Evolutionary conservation across 306 rosid species (phyloP), one percentile per base, ranked within the genome.

Genomic region (Prunus mira): DNA sequence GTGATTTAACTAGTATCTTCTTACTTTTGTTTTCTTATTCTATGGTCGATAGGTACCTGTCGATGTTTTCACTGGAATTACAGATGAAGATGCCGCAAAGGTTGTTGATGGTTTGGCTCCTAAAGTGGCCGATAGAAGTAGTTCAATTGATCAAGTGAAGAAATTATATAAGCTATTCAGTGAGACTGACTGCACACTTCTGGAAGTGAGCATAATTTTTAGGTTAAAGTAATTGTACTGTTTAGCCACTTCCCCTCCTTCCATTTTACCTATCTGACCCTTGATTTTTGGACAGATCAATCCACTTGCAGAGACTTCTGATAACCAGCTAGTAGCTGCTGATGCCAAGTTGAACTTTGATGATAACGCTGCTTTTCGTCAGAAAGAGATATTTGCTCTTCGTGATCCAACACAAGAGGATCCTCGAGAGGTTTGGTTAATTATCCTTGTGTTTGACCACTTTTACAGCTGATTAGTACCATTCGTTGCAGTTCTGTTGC

Each of bases 261-360:
- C 19, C 27, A 28, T 27, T 65, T 63, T 66, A 77, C 52, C 13
- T 43, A 54, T 56, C 50, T 64, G 78, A 76, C 64, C 24, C 19
- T 67, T 76, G 58, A 70, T 68, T 71, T 74, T 57, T 75, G 82
- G 49, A 76, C 90, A 95, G 99, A 91, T 95, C 86, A 95, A 92
- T 81, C 99, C 99, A 79, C 70, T 95, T 10, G 99, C 97, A 0
- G 99, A 95, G 88, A 92, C 99, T 82, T 82, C 99, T 76, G 97
- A 96, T 73, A 92, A 92, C 34, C 93, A 89, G 81, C 78, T 96
- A 79, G 99, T 96, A 78, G 99, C 99, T 80, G 99, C 99, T 81
- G 99, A 96, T 89, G 99, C 99, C 54, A 92, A 96, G 90, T 79
- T 96, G 81, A 96, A 96, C 86, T 96, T 96, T 83, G 99, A 96